Base-by-base conservation (phyloP, 768 basidiomycete species). In the Naganishia kalamii region DNA sequence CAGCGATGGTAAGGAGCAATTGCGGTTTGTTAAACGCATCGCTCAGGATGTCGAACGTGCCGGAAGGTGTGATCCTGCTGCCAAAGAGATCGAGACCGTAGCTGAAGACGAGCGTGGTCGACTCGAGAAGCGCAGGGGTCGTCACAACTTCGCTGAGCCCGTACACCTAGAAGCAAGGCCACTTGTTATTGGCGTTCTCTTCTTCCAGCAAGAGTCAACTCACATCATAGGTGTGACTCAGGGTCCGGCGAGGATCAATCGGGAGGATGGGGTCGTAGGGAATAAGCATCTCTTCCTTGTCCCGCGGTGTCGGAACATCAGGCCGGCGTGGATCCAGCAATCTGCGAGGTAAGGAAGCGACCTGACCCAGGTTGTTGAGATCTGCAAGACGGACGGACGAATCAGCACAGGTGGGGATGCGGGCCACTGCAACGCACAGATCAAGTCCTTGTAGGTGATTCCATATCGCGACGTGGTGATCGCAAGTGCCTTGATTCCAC, bases 11-110 rank as follows among this genome's bases (percentile, higher is more conserved):
- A 30, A 92, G 78, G 68, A 93, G 85, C 25, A 98, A 81, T 77
- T 98, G 94, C 0, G 80, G 82, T 81, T 97, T 96, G 81, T 97
- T 97, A 78, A 98, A 98, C 72, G 82, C 86, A 76, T 92, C 88
- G 71, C 84, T 90, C 8, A 98, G 83, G 27, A 96, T 86, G 73
- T 98, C 94, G 71, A 98, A 98, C 21, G 91, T 90, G 43, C 85
- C 86, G 12, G 90, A 92, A 1, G 93, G 91, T 41, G 89, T 84
- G 4, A 90, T 83, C 17, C 91, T 84, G 12, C 90, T 90, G 29
- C 86, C 80, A 83, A 97, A 97, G 69, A 97, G 81, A 78, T 98
- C 94, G 8, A 92, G 82, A 4, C 94, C 93, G 71, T 87, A 86
- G 0, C 86, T 85, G 72, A 97, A 86, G 29, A 97, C 84, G 6